Base-by-base conservation (phyloP, 1,139 yeast species). In the Pichia sp. region DNA sequence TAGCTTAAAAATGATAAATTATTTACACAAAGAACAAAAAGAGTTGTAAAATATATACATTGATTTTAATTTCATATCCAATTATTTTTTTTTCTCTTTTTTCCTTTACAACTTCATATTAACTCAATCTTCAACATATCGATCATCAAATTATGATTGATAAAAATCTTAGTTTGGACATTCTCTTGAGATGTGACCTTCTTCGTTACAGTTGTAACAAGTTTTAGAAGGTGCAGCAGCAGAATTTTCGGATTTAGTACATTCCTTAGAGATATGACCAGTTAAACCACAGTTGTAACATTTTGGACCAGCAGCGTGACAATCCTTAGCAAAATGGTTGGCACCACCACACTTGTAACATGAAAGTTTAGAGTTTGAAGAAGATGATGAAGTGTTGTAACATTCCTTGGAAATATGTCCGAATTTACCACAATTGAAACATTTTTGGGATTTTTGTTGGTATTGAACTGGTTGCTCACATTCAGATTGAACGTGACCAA, bases 291-390 rank as follows among this genome's bases (percentile, higher is more conserved):
- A 88, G 49, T 94, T 85, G 73, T 85, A 88, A 69, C 97, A 88
- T 68, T 85, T 85, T 64, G 81, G 78, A 45, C 67, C 72, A 55
- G 76, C 73, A 51, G 87, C 88, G 67, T 82, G 86, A 67, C 95
- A 86, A 66, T 85, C 95, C 69, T 87, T 82, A 52, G 95, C 95
- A 68, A 80, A 83, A 66, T 86, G 95, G 79, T 85, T 85, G 63
- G 94, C 90, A 53, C 94, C 95, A 60, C 95, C 95, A 66, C 95
- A 86, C 69, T 82, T 85, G 81, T 83, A 85, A 69, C 95, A 86
- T 49, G 88, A 79, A 52, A 58, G 48, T 23, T 34, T 34, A 2
- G 11, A 16, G 33, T 11, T 11, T 31, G 10, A 8, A 11, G 10
- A 8, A 8, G 10, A 8, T 43, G 49, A 50, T 11, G 47, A 40